Evolutionary conservation across 2,329 filamentous ascomycete species (phyloP).

Genomic region (Fusarium compactum): DNA sequence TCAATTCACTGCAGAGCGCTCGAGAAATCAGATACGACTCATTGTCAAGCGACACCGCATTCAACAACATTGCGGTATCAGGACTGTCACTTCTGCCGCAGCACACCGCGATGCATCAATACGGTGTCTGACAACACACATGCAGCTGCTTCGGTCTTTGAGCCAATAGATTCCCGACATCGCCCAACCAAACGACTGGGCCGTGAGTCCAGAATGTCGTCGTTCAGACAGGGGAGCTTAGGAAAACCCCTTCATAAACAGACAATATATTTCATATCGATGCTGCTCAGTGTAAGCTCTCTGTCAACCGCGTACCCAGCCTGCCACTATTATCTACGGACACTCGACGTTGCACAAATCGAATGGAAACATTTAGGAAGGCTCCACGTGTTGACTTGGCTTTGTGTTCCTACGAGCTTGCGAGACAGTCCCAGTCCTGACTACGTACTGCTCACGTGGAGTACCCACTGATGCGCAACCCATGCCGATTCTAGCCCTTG

Average conservation of each 20-base stretch:
- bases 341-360: slow-evolving; percentile 43
- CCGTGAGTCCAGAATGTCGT: slow-evolving; percentile 29
- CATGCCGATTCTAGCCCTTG: slow-evolving; percentile 45
- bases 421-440: slow-evolving; percentile 45
- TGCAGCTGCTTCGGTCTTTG: slow-evolving; percentile 32
- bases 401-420: slow-evolving; percentile 43
- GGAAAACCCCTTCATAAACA: slow-evolving; percentile 1
- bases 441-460: slow-evolving; percentile 46
- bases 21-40: slow-evolving; percentile 25
- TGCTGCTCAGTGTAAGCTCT: neutral
- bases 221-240: slow-evolving; percentile 32
- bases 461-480: slow-evolving; percentile 49
- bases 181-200: slow-evolving; percentile 42
- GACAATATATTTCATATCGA: slow-evolving; percentile 18
- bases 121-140: slow-evolving; percentile 43
- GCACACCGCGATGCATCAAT: slow-evolving; percentile 37
- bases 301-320: neutral
- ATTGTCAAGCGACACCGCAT: slow-evolving; percentile 11
- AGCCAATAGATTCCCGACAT: slow-evolving; percentile 35
- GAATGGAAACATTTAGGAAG: slow-evolving; percentile 43
- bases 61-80: slow-evolving; percentile 3
- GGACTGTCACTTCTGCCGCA: slow-evolving; percentile 31
- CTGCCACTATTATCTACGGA: slow-evolving; percentile 31
- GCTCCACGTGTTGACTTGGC: slow-evolving; percentile 48
- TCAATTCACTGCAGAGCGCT: slow-evolving; percentile 26